Evolutionary conservation across 1,139 yeast genomes (phyloP), one percentile per base, ranked within the genome.

Genomic region (Kodamaea fungicola): DNA sequence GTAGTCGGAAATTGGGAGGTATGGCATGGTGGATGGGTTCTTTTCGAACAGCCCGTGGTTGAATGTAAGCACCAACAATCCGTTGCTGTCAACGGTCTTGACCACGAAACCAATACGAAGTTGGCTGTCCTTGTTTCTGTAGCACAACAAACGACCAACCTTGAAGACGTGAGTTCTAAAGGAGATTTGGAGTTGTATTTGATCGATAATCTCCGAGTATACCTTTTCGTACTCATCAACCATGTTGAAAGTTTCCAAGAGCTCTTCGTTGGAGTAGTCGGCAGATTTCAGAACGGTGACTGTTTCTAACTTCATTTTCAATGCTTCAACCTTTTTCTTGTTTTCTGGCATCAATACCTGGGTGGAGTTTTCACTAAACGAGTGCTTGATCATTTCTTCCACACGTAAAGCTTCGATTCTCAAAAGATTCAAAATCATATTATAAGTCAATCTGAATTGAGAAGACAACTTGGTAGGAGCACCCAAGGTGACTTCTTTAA

Each of bases 301-400:
- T 2, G 51, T 50, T 6, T 57, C 59, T 38, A 87, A 59, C 30
- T 77, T 64, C 13, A 63, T 69, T 32, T 77, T 74, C 30, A 83
- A 65, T 33, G 62, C 60, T 31, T 76, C 72, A 26, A 87, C 79
- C 45, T 75, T 74, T 52, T 74, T 73, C 56, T 88, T 86, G 53
- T 87, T 94, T 48, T 89, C 95, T 0, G 97, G 97, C 36, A 89
- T 65, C 50, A 90, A 62, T 0, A 88, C 80, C 54, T 92, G 97
- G 1, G 92, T 75, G 0, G 90, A 75, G 54, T 92, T 90, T 57
- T 92, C 99, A 62, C 95, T 80, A 59, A 92, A 92, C 0, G 97
- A 88, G 48, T 94, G 86, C 55, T 90, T 90, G 48, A 92, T 90
- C 96, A 92, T 92, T 57, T 94, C 98, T 55, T 92, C 98, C 10